These are phyloP conservation scores for Bipolaris oryzae DNA, from an alignment of 2,329 filamentous ascomycete species.

Conservation along the genomic window DNA sequence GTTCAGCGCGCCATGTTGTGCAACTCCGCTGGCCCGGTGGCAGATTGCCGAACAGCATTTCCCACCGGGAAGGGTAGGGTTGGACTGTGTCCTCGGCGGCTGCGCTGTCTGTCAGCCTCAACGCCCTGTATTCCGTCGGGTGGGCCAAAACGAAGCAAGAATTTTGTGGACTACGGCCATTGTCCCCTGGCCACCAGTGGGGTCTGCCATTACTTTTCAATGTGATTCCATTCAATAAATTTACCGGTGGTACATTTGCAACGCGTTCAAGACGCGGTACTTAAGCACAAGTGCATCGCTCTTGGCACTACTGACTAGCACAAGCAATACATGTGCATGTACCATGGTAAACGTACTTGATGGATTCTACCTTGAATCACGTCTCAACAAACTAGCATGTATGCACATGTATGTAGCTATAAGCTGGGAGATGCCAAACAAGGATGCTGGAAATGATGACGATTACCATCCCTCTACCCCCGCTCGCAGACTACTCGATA, in stretches of 20 bases:
- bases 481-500: conserved; percentile 21
- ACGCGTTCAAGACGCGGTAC: neutral
- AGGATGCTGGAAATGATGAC: conserved; percentile 8
- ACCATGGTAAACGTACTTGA: neutral
- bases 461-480: conserved; percentile 12
- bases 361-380: too few relatives aligned
- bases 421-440: neutral
- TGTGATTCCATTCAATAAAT: neutral
- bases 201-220: neutral
- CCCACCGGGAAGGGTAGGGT: conserved; percentile 4
- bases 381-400: neutral
- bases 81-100: conserved; percentile 12
- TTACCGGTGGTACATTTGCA: conserved; percentile 1
- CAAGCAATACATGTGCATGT: neutral
- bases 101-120: conserved; percentile 14
- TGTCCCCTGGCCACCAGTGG: neutral
- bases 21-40: conserved; percentile 3
- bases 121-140: conserved; percentile 9
- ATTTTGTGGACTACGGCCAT: neutral
- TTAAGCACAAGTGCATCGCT: neutral
- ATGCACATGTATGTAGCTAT: neutral
- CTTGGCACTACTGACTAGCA: neutral
- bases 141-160: neutral
- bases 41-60: conserved; percentile 4
- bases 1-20: conserved; percentile 1